Evolutionary conservation across 1,284 basidiomycete species (phyloP).

Genomic region (Puccinia hordei): DNA sequence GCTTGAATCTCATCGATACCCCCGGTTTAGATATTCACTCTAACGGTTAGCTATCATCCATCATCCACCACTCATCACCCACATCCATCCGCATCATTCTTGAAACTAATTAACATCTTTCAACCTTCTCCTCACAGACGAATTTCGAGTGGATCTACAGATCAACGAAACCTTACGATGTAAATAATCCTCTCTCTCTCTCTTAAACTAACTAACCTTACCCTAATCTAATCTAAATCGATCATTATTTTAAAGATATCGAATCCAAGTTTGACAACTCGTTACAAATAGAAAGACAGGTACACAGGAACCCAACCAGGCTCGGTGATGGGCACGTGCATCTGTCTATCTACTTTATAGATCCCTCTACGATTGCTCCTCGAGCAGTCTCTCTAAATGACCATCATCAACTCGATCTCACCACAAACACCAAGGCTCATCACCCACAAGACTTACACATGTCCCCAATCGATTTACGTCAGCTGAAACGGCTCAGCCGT

Average conservation of each 20-base stretch:
- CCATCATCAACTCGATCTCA: not conserved
- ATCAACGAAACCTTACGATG: constrained; percentile 41
- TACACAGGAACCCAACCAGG: constrained; percentile 44
- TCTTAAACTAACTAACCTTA: no score
- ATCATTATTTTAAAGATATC: no score
- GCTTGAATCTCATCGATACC: constrained; percentile 29
- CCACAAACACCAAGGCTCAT: not conserved
- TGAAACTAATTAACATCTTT: not conserved
- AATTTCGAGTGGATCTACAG: constrained; percentile 43
- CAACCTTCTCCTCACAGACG: constrained; percentile 25
- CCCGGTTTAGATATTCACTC: constrained; percentile 48
- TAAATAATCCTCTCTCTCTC: no score
- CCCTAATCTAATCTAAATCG: no score
- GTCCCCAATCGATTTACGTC: constrained; percentile 31
- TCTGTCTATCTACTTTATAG: constrained; percentile 38
- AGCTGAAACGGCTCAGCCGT: constrained; percentile 22
- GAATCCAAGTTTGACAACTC: constrained; percentile 44
- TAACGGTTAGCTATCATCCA: constrained; percentile 37
- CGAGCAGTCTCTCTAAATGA: constrained; percentile 3
- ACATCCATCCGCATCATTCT: constrained; percentile 2
- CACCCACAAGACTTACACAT: constrained; percentile 17
- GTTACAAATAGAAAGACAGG: constrained; percentile 40
- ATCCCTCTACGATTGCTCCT: constrained; percentile 26
- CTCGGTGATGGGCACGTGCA: constrained; percentile 46
- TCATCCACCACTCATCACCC: not conserved